A percentile compares a stretch with the other conserved stretches of the same genome.
These are phyloP conservation scores for Coemansia sp. DNA, from an alignment of 192 early-diverging fungal species.

Conservation along the genomic window DNA sequence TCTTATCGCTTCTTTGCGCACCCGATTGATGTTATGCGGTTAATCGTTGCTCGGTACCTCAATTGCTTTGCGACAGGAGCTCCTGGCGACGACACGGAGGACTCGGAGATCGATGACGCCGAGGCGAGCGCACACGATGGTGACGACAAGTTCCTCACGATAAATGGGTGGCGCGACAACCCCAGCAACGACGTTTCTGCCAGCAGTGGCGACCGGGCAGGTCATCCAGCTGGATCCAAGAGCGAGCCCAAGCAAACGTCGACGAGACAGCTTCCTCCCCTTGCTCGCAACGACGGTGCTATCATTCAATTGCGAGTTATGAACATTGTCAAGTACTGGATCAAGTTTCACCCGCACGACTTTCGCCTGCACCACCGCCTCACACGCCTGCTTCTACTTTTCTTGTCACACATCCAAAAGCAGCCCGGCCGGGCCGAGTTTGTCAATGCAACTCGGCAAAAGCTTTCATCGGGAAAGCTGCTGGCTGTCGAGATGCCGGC, in stretches of 20 bases:
- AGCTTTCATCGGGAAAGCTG: slow-evolving; percentile 49
- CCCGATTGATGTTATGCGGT: slow-evolving; percentile 63
- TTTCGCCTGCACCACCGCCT: slow-evolving; percentile 54
- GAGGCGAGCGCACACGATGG: slow-evolving; percentile 1
- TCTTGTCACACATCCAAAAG: slow-evolving; percentile 54
- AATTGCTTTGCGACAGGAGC: slow-evolving; percentile 48
- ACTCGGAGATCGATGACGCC: slow-evolving; percentile 16
- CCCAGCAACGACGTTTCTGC: not conserved
- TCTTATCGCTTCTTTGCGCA: slow-evolving; percentile 71
- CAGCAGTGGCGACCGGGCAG: not conserved
- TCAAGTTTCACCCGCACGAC: slow-evolving; percentile 75
- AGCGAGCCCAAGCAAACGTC: slow-evolving; percentile 12
- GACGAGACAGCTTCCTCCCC: slow-evolving; percentile 23
- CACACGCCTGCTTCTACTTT: slow-evolving; percentile 50
- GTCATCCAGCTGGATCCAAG: not conserved
- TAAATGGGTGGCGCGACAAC: slow-evolving; percentile 47
- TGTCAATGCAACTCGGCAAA: slow-evolving; percentile 51
- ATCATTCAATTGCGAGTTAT: slow-evolving; percentile 76
- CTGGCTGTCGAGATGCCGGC: slow-evolving; percentile 43
- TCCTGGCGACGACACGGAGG: slow-evolving; percentile 16
- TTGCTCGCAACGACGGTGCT: slow-evolving; percentile 48
- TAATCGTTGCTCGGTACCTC: slow-evolving; percentile 65
- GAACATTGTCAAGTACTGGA: slow-evolving; percentile 87
- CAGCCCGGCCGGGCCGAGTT: slow-evolving; percentile 55
- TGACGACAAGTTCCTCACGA: slow-evolving; percentile 32